These are phyloP conservation scores for Fusarium udum DNA, from an alignment of 2,329 filamentous ascomycete species.

Conservation along the genomic window DNA sequence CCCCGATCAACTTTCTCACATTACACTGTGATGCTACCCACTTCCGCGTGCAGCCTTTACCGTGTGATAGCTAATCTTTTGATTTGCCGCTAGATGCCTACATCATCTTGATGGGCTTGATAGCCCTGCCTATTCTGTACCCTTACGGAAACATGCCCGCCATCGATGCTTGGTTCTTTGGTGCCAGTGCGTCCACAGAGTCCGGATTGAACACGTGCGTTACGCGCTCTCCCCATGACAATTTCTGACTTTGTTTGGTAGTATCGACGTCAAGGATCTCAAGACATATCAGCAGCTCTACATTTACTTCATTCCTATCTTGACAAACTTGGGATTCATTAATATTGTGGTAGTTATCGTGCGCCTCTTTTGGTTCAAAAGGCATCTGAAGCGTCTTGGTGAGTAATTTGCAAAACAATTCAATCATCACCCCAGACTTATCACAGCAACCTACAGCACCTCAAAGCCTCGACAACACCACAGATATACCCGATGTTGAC, in stretches of 20 bases:
- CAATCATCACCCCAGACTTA: rapidly evolving
- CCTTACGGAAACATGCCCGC: background rate
- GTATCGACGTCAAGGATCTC: conserved; percentile 59
- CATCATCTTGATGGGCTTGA: background rate
- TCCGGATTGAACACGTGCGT: conserved; percentile 1
- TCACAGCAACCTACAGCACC: background rate
- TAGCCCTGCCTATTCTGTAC: background rate
- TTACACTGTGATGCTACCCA: background rate
- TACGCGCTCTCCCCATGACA: background rate
- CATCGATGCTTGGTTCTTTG: conserved; percentile 4
- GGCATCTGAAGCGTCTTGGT: background rate
- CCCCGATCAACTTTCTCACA: background rate
- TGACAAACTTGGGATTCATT: conserved; percentile 60
- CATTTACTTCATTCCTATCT: conserved; percentile 58
- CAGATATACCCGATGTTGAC: background rate
- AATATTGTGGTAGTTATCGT: conserved; percentile 59
- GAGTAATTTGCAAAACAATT: background rate
- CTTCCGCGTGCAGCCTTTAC: background rate
- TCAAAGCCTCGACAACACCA: too few relatives aligned
- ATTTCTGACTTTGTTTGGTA: conserved; percentile 32
- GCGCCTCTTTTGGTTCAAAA: conserved; percentile 57
- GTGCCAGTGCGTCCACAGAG: background rate
- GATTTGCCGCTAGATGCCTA: background rate
- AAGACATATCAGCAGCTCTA: conserved; percentile 61
- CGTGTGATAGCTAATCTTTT: background rate